A percentile compares a stretch with the other conserved stretches of the same genome.
These are phyloP conservation scores for Staphylotrichum longicolle DNA, from an alignment of 495 filamentous ascomycete genomes.

Conservation along the genomic window DNA sequence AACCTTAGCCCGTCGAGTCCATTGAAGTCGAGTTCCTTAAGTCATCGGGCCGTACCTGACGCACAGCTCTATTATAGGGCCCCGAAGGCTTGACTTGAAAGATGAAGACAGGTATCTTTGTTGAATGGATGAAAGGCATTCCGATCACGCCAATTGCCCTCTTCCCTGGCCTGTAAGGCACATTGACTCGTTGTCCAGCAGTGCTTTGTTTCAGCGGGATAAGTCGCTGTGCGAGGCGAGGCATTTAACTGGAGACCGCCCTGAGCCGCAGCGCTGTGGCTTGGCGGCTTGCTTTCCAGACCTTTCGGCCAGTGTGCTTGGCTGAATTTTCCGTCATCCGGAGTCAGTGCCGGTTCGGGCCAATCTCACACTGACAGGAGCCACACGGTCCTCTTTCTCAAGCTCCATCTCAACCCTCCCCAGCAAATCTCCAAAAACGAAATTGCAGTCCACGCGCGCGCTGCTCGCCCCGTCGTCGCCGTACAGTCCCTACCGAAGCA, in stretches of 20 bases:
- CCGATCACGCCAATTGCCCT: neutral
- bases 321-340: constrained; percentile 26
- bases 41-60: constrained; percentile 1
- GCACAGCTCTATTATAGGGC: neutral
- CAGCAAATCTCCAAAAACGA: constrained; percentile 6
- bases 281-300: constrained; percentile 7
- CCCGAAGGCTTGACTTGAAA: neutral
- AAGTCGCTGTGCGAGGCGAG: neutral
- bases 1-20: neutral
- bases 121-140: neutral
- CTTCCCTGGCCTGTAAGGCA: neutral
- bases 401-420: constrained; percentile 5
- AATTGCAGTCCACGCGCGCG: constrained; percentile 7
- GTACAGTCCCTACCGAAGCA: neutral
- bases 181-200: neutral
- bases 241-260: constrained; percentile 1
- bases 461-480: constrained; percentile 1
- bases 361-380: constrained; percentile 19
- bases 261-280: constrained; percentile 1
- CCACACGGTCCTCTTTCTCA: constrained; percentile 20
- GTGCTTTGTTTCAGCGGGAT: neutral
- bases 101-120: neutral
- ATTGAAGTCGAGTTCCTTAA: neutral
- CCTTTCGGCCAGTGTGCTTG: constrained; percentile 5
- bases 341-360: constrained; percentile 14